Evolutionary conservation across 768 basidiomycete genomes (phyloP).

Genomic region (Tricholoma hemisulphureum): DNA sequence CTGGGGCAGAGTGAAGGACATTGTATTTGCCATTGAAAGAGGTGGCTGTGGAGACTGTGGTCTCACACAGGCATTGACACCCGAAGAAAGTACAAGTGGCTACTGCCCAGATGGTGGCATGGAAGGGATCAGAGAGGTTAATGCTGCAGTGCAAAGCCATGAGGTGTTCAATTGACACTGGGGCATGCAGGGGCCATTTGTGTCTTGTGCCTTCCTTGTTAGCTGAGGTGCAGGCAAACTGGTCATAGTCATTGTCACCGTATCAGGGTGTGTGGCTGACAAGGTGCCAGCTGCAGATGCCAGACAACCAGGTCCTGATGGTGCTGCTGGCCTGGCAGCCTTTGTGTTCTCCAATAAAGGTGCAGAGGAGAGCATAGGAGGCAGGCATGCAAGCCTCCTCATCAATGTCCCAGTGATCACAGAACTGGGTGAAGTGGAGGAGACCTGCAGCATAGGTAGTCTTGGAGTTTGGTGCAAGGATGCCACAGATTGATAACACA

Average conservation of each 20-base stretch:
- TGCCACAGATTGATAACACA: background rate
- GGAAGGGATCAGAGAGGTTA: conserved; percentile 21
- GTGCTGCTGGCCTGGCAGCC: conserved; percentile 21
- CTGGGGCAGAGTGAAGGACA: conserved; percentile 4
- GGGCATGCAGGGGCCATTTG: conserved; percentile 5
- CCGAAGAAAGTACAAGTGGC: conserved; percentile 37
- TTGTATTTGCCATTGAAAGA: conserved; percentile 8
- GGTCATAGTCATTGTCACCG: conserved; percentile 26
- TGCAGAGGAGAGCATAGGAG: conserved; percentile 24
- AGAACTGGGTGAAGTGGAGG: conserved; percentile 36
- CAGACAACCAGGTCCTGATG: conserved; percentile 34
- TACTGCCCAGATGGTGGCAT: conserved; percentile 36
- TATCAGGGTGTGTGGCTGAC: conserved; percentile 34
- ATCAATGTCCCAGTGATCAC: conserved; percentile 23
- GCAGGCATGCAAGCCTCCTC: conserved; percentile 35
- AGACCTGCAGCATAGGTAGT: conserved; percentile 33
- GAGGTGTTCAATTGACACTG: conserved; percentile 36
- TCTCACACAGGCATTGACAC: conserved; percentile 29
- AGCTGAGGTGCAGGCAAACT: conserved; percentile 13
- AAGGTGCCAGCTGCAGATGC: conserved; percentile 37
- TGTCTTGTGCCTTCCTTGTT: background rate
- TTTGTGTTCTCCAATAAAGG: conserved; percentile 24
- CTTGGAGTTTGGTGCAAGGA: background rate
- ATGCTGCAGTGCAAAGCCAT: conserved; percentile 19
- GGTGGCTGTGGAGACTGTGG: conserved; percentile 16